Conservation (phyloP, 2,329 filamentous ascomycete genomes). For the Claviceps monticola region DNA sequence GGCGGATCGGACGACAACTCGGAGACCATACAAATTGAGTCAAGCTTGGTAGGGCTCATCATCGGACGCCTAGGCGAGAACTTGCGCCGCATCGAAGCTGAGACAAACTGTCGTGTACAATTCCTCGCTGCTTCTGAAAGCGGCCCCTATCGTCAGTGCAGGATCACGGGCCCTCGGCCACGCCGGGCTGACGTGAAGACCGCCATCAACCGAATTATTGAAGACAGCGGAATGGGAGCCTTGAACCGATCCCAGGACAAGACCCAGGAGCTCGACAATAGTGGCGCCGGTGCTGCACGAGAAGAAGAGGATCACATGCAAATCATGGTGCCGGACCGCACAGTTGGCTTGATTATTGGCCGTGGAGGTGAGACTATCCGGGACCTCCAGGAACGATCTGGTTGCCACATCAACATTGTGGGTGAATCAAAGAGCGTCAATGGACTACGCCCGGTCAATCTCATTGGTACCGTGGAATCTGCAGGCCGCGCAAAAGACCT, state of each 20-base stretch:
- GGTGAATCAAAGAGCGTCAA: constrained; percentile 88
- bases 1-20: constrained; percentile 48
- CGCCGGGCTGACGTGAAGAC: constrained; percentile 65
- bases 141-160: constrained; percentile 67
- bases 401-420: constrained; percentile 93
- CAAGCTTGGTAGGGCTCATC: constrained; percentile 74
- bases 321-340: constrained; percentile 90
- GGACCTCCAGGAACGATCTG: constrained; percentile 78
- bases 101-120: constrained; percentile 73
- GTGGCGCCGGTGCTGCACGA: constrained; percentile 38
- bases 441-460: constrained; percentile 75
- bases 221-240: constrained; percentile 50
- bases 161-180: constrained; percentile 61
- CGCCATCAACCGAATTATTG: constrained; percentile 77
- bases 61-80: constrained; percentile 88
- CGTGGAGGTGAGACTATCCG: constrained; percentile 85
- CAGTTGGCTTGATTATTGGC: constrained; percentile 87
- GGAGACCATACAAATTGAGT: constrained; percentile 78
- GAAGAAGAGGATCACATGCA: constrained; percentile 78
- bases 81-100: constrained; percentile 67
- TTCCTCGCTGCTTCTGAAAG: constrained; percentile 68
- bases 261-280: constrained; percentile 23
- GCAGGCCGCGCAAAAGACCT: constrained; percentile 69
- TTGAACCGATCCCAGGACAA: constrained; percentile 30
- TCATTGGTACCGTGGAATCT: constrained; percentile 66